Evolutionary conservation across 306 rosid species (phyloP).

Genomic region (Cicer chorassanicum): DNA sequence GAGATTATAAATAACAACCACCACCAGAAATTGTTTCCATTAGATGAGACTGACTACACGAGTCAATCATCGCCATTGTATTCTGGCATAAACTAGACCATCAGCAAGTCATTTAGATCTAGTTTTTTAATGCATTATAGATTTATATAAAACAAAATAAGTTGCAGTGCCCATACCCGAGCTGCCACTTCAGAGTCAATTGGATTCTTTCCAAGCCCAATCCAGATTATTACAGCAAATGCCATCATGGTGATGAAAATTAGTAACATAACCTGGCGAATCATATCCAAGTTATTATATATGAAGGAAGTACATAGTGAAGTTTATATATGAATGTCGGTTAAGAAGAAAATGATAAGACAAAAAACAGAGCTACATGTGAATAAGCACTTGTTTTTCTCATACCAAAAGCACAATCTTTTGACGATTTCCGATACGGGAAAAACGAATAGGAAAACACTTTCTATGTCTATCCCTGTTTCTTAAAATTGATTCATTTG

Average conservation of each 20-base stretch:
- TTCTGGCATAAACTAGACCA: slow-evolving; percentile 20
- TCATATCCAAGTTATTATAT: slow-evolving; percentile 37
- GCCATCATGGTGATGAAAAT: slow-evolving; percentile 61
- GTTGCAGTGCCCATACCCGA: slow-evolving; percentile 61
- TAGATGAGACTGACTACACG: background rate
- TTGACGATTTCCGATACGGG: slow-evolving; percentile 78
- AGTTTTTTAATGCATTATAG: background rate
- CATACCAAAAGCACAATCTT: slow-evolving; percentile 82
- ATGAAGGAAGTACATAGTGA: slow-evolving; percentile 26
- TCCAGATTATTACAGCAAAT: slow-evolving; percentile 84
- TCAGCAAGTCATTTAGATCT: slow-evolving; percentile 8
- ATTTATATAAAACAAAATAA: slow-evolving; percentile 35
- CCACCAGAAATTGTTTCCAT: slow-evolving; percentile 3
- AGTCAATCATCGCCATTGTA: background rate
- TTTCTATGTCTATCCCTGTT: slow-evolving; percentile 62
- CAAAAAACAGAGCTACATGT: slow-evolving; percentile 31
- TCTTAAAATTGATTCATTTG: slow-evolving; percentile 48
- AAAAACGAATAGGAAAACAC: slow-evolving; percentile 74
- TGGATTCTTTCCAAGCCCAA: slow-evolving; percentile 69
- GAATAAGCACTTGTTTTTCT: slow-evolving; percentile 31
- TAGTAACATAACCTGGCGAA: slow-evolving; percentile 71
- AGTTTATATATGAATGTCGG: slow-evolving; percentile 23
- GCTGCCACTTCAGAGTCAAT: slow-evolving; percentile 74
- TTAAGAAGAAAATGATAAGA: slow-evolving; percentile 18
- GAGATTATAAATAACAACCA: slow-evolving; percentile 24